Evolutionary conservation across 257 asterid genomes (phyloP), one percentile per base, ranked within the genome.

Genomic region (Jacaranda copaia): DNA sequence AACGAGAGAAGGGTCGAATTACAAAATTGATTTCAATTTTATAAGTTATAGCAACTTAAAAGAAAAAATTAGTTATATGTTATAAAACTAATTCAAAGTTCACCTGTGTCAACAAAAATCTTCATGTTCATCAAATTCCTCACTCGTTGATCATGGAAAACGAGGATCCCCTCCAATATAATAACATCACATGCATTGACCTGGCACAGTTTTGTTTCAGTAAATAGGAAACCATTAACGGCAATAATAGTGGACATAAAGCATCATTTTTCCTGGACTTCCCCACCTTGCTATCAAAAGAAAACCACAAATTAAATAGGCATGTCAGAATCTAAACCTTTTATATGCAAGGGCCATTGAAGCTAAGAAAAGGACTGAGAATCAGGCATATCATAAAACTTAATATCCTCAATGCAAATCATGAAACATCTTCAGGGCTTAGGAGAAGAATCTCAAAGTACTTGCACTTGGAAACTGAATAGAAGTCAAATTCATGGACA

Each of bases 141-240:
- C 52, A 89, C 94, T 52, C 88, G 88, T 38, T 76, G 90, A 49
- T 89, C 94, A 46, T 89, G 94, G 78, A 89, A 89, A 60, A 89
- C 89, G 36, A 89, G 89, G 79, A 89, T 89, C 52, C 94, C 94
- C 77, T 89, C 94, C 84, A 89, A 73, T 68, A 89, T 87, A 78
- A 89, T 89, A 16, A 89, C 94, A 74, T 89, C 92, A 73, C 89
- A 87, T 70, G 92, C 92, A 87, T 89, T 89, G 19, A 89, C 94
- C 94, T 89, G 68, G 20, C 53, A 63, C 64, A 43, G 48, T 63
- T 53, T 12, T 49, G 71, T 14, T 16, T 74, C 42, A 52, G 42
- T 48, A 42, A 39, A 35, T 40, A 20, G 38, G 75, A 48, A 46
- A 15, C 25, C n/a, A 53, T 40, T 49, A 60, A 52, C 9, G 53